Percentiles rank a stretch among this genome's conserved stretches.
phyloP scores from a whole-genome alignment of 108 stramenopile species.

The Skeletonema marinoi region DNA sequence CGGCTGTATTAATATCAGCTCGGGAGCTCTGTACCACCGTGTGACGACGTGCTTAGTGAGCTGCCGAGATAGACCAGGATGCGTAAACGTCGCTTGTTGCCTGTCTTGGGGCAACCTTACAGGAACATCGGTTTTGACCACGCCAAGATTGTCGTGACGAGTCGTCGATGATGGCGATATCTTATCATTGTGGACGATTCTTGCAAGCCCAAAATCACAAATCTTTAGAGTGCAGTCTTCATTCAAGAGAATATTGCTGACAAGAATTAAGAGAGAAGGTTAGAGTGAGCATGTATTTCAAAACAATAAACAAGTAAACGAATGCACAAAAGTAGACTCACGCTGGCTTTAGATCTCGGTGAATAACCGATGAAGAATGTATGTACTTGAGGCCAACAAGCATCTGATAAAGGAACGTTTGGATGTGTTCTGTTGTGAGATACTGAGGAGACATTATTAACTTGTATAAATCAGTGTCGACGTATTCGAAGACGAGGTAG shows the following conservation, averaged over 20 bases:
- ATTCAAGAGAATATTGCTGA: conserved; percentile 93
- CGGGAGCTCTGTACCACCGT: conserved; percentile 99
- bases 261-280: neutral
- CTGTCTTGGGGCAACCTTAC: conserved; percentile 11
- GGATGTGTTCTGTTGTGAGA: conserved; percentile 96
- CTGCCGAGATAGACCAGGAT: conserved; percentile 74
- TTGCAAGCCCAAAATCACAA: conserved; percentile 98
- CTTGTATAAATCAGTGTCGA: conserved; percentile 99
- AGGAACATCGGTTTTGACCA: conserved; percentile 4
- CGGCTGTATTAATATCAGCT: conserved; percentile 94
- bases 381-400: conserved; percentile 93
- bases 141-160: conserved; percentile 1
- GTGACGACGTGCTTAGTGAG: conserved; percentile 99
- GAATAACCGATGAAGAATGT: conserved; percentile 94
- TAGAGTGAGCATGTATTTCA: neutral
- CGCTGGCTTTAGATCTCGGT: conserved; percentile 84
- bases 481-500: conserved; percentile 92
- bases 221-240: conserved; percentile 98
- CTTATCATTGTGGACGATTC: conserved; percentile 78
- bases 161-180: conserved; percentile 15
- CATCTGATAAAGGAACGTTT: conserved; percentile 98
- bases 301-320: conserved; percentile 1
- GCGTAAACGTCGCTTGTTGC: conserved; percentile 21
- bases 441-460: conserved; percentile 98
- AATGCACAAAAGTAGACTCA: conserved; percentile 15